Evolutionary conservation across 805 yeast species (phyloP).

Genomic region (Sugiyamaella floridensis): DNA sequence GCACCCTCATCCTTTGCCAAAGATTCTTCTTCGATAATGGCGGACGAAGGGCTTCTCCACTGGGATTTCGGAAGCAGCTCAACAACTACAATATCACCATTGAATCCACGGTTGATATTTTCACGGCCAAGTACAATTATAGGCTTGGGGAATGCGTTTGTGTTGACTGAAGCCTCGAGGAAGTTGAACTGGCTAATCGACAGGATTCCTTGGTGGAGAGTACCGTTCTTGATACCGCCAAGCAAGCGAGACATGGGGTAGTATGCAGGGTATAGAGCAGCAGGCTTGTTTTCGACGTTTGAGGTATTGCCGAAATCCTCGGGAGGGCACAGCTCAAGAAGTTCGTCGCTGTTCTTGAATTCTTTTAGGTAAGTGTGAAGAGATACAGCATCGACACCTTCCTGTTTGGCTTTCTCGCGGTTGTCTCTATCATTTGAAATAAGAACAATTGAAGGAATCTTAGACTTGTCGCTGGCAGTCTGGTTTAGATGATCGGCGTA

Average conservation of each 20-base stretch:
- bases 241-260: constrained; percentile 72
- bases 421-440: constrained; percentile 76
- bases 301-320: constrained; percentile 32
- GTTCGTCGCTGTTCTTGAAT: constrained; percentile 64
- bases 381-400: constrained; percentile 49
- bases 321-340: constrained; percentile 70
- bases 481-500: constrained; percentile 56
- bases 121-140: constrained; percentile 75
- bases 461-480: constrained; percentile 16
- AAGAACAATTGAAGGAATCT: constrained; percentile 27
- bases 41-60: constrained; percentile 82
- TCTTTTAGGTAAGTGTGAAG: constrained; percentile 63
- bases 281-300: not conserved
- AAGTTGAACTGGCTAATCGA: constrained; percentile 79
- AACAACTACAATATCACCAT: constrained; percentile 85
- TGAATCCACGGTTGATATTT: constrained; percentile 81
- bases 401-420: constrained; percentile 46
- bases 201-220: constrained; percentile 78
- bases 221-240: constrained; percentile 87
- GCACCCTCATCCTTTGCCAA: constrained; percentile 47
- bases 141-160: constrained; percentile 71
- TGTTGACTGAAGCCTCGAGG: constrained; percentile 75
- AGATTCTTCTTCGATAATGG: constrained; percentile 68
- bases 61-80: constrained; percentile 77
- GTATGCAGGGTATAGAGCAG: constrained; percentile 55